A percentile compares a stretch with the other conserved stretches of the same genome.
Conservation (phyloP, 2,329 filamentous ascomycete genomes). For the Fusarium austroafricanum region DNA sequence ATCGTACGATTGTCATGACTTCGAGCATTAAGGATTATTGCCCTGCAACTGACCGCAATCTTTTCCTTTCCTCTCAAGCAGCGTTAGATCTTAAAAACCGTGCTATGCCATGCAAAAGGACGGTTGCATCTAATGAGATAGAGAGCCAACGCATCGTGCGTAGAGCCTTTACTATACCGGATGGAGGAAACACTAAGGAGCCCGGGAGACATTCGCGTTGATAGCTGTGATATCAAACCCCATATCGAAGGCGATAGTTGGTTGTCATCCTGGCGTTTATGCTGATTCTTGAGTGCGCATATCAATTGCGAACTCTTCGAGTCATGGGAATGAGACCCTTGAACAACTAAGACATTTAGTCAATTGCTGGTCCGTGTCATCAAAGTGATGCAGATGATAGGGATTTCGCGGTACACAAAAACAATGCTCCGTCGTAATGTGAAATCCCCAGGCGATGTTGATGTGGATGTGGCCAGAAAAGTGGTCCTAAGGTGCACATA, state of each 20-base stretch:
- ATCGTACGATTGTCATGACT: constrained; percentile 37
- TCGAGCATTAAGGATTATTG: background rate
- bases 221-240: background rate
- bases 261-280: background rate
- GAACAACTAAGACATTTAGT: background rate
- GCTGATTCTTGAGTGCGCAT: background rate
- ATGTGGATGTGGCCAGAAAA: background rate
- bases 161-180: background rate
- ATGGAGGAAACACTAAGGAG: background rate
- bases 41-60: background rate
- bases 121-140: background rate
- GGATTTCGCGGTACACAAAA: background rate
- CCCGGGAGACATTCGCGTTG: background rate
- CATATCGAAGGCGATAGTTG: background rate
- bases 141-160: background rate
- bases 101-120: background rate
- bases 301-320: background rate
- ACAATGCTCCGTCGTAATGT: background rate
- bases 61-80: background rate
- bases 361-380: background rate
- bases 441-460: background rate
- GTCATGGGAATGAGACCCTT: no score
- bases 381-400: background rate
- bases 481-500: background rate
- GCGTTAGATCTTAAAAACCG: background rate